Evolutionary conservation across 2,329 filamentous ascomycete species (phyloP), one percentile per base, ranked within the genome.

Genomic region (Microdochium trichocladiopsis): DNA sequence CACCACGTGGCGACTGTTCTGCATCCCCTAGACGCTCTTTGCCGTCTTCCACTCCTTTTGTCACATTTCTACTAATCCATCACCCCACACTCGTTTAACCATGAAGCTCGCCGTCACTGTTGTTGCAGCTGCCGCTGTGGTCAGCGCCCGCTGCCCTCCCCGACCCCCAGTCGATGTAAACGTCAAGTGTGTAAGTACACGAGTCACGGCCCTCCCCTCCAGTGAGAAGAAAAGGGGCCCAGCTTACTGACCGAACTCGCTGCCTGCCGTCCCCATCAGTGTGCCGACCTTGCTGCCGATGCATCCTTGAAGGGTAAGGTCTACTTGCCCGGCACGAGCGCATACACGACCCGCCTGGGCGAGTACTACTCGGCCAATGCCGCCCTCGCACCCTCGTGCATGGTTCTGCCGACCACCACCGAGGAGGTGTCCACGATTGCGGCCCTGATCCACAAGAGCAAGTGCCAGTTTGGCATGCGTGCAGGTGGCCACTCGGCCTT

Each of bases 401-500:
- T 50, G 48, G 48, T 50, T 9, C 23, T 50, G 33, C 51, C 53
- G 2, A 50, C 37, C 21, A 48, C 53, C 1, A 47, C 55, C 12
- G 37, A 51, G 12, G 51, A 55, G 31, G 55, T 55, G 2, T 48
- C 50, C 2, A 31, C 45, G 4, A 37, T 50, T 10, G 50, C 50
- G 9, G 51, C 53, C 36, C 47, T 58, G 52, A 47, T 58, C 52
- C 33, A 58, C 33, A 25, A 53, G 47, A 54, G 55, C 9, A 25
- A 50, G 2, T 56, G 55, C 47, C 36, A 52, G 22, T 56, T 56
- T 16, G 54, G 52, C 14, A 50, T 56, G n/a, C 52, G 54, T 18
- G 50, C 48, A 21, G 54, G 54, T 11, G 54, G 52, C 16, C 54
- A 56, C 37, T 52, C 51, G 16, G 51, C 52, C 49, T 56, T 51